Conservation (phyloP, 331 rosid genomes). For the Acacia concinna region DNA sequence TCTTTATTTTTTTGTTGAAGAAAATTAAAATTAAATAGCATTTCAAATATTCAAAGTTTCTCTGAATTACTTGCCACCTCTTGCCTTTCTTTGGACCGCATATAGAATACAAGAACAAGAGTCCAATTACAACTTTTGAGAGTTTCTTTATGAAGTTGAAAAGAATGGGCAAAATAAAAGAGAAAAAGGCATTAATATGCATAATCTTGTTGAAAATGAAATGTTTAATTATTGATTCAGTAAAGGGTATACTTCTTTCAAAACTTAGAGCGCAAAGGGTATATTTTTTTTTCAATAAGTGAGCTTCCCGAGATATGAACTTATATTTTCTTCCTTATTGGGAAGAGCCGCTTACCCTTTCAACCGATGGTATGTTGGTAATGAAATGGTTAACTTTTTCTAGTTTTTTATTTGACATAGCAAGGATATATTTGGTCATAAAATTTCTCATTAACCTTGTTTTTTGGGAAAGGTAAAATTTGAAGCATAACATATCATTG, state of each 20-base stretch:
- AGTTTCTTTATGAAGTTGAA: neutral
- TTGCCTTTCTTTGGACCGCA: neutral
- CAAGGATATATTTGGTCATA: neutral
- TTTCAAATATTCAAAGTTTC: neutral
- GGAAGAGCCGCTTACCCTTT: too few species aligned
- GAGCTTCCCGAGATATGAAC: too few species aligned
- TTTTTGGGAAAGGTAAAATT: neutral
- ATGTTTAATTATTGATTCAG: neutral
- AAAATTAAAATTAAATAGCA: too few species aligned
- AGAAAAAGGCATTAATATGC: neutral
- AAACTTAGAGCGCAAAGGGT: too few species aligned
- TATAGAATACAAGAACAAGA: neutral
- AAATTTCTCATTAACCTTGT: neutral
- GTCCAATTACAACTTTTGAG: neutral
- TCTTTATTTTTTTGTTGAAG: neutral
- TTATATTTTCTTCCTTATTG: too few species aligned
- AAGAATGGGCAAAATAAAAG: neutral
- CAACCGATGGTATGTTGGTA: too few species aligned
- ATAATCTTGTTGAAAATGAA: neutral
- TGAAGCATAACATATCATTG: neutral
- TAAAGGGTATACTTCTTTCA: too few species aligned
- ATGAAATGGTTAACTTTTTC: neutral
- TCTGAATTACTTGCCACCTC: neutral
- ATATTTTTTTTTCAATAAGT: too few species aligned
- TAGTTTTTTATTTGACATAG: neutral